Evolutionary conservation across 306 rosid species (phyloP).

Genomic region (Ziziphus jujuba): DNA sequence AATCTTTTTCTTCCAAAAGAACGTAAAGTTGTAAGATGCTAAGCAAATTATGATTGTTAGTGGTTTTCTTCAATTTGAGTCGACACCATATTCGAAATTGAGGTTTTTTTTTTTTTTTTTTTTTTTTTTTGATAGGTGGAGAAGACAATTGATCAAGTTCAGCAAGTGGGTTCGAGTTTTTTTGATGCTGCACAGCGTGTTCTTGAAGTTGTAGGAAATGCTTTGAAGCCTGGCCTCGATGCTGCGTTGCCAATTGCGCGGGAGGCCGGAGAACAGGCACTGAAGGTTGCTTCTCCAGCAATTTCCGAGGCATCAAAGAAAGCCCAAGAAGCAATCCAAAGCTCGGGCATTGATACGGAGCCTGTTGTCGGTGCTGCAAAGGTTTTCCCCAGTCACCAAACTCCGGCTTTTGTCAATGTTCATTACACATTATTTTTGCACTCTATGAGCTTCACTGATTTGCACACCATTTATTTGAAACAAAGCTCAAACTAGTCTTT

Average conservation of each 20-base stretch:
- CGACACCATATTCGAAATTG: conserved; percentile 15
- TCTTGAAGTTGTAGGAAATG: conserved; percentile 45
- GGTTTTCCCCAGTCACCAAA: conserved; percentile 38
- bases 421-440: background rate
- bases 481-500: background rate
- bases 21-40: conserved; percentile 7
- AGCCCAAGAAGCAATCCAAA: conserved; percentile 76
- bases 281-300: conserved; percentile 74
- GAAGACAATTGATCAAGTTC: conserved; percentile 76
- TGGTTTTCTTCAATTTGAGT: background rate
- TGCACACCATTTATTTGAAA: background rate
- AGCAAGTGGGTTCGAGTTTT: conserved; percentile 65
- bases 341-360: conserved; percentile 67
- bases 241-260: conserved; percentile 64
- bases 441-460: conserved; percentile 5
- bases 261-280: conserved; percentile 77
- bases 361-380: conserved; percentile 72
- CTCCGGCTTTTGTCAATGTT: background rate
- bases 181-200: conserved; percentile 44
- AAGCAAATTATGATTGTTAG: background rate
- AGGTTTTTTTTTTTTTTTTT: background rate
- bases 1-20: too few species aligned
- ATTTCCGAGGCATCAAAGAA: conserved; percentile 75
- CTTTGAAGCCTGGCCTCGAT: conserved; percentile 75
- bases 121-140: conserved; percentile 53